Percentiles rank a stretch among this genome's conserved stretches.
Conservation (phyloP, 1,284 basidiomycete genomes). For the Mycena citricolor region DNA sequence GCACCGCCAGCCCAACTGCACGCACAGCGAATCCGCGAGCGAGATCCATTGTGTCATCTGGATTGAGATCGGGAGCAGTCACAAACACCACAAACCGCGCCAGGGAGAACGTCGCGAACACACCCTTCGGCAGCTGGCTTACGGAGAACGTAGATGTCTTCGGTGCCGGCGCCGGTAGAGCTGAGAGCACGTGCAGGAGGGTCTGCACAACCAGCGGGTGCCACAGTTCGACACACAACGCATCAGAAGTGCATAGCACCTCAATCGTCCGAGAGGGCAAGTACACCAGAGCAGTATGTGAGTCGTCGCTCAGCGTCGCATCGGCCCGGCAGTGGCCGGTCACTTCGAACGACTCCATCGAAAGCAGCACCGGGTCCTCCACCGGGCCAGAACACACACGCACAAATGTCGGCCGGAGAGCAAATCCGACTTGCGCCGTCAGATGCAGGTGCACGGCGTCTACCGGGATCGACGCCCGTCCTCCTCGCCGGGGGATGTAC, state of each 20-base stretch:
- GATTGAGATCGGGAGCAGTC: conserved; percentile 77
- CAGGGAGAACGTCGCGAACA: conserved; percentile 59
- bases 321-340: conserved; percentile 42
- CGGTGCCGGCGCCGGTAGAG: conserved; percentile 32
- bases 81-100: conserved; percentile 67
- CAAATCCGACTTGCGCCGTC: conserved; percentile 34
- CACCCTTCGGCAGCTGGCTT: conserved; percentile 53
- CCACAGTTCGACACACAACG: conserved; percentile 73
- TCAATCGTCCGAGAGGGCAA: conserved; percentile 50
- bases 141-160: conserved; percentile 23
- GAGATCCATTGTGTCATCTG: conserved; percentile 61
- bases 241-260: conserved; percentile 56
- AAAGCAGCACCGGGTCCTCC: conserved; percentile 53
- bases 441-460: too few species aligned
- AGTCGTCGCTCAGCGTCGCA: conserved; percentile 49
- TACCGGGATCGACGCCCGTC: conserved; percentile 27
- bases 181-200: conserved; percentile 44
- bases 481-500: conserved; percentile 29
- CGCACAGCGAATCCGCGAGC: conserved; percentile 73
- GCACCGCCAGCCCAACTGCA: conserved; percentile 51
- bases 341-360: conserved; percentile 56
- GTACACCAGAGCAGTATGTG: conserved; percentile 48
- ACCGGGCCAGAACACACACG: conserved; percentile 43
- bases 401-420: conserved; percentile 46
- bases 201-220: conserved; percentile 62